Base-by-base conservation (phyloP, 345 rosid genomes). In the Murraya paniculata region DNA sequence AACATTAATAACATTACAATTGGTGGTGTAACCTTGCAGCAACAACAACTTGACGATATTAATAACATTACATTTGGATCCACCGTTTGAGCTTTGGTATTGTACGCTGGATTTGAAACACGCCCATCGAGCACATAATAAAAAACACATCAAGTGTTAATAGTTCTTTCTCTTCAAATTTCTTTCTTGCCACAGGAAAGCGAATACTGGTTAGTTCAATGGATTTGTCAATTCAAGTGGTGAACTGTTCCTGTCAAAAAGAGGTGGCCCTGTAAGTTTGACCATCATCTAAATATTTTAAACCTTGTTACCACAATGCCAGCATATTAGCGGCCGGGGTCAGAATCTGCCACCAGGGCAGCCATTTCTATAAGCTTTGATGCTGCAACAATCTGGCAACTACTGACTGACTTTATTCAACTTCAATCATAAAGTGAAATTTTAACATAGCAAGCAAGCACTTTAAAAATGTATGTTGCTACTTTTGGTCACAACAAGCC, bases 381-480 rank as follows among this genome's bases (percentile, higher is more conserved):
- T 41, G 71, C 55, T 22, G 45, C 77, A 71, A 71, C 68, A 61
- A 24, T 24, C 25, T 19, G 28, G 68, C 36, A 25, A 50, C 19
- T 31, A 30, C 24, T 4, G 55, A 50, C n/a, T 10, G 9, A 31
- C 36, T 72, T 33, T 16, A 30, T 33, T 53, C 14, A 31, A 74
- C 22, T 30, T 41, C 25, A 19, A 64, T 64, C 45, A n/a, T 65
- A 4, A 64, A 65, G 25, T 33, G 55, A 14, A 28, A 13, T 64
- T 65, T 76, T 65, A 16, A 30, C 55, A 33, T 53, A 19, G 7
- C 58, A 65, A 24, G 50, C 22, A 35, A 50, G 19, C 64, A 53
- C 28, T 65, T 65, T 30, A n/a, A 75, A 30, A 31, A 4, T 65
- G 62, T 16, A 53, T 76, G 78, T 65, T 65, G 78, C 78, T 76